Evolutionary conservation across 2,329 filamentous ascomycete genomes (phyloP).

Genomic region (Rutstroemia sp.): DNA sequence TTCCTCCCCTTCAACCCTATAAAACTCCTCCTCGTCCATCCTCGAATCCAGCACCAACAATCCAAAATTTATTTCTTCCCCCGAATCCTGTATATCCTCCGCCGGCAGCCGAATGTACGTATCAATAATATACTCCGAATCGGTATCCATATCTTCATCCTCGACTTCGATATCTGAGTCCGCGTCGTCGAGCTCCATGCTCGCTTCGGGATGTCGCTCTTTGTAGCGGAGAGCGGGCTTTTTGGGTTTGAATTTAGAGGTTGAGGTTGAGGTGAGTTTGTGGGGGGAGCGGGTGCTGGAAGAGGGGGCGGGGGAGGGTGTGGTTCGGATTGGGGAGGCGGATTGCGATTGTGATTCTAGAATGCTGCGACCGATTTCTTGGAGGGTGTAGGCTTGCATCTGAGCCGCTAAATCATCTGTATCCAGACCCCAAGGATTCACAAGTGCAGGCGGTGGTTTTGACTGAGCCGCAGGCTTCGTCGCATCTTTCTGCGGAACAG

Average conservation of each 20-base stretch:
- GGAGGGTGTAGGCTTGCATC: slow-evolving; percentile 52
- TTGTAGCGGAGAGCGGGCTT: slow-evolving; percentile 46
- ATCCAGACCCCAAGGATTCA: slow-evolving; percentile 31
- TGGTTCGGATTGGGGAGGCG: too few relatives aligned
- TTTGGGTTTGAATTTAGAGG: slow-evolving; percentile 46
- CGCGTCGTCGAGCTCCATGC: slow-evolving; percentile 9
- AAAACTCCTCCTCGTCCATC: slow-evolving; percentile 47
- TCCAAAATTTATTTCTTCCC: slow-evolving; percentile 41
- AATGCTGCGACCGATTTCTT: slow-evolving; percentile 41
- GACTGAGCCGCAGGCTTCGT: background rate
- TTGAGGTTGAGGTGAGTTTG: slow-evolving; percentile 15
- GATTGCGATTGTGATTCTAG: slow-evolving; percentile 13
- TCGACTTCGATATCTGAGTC: slow-evolving; percentile 30
- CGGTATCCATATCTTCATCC: slow-evolving; percentile 38
- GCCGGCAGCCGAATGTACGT: slow-evolving; percentile 56
- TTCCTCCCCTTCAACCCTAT: slow-evolving; percentile 48
- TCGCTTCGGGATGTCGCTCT: slow-evolving; percentile 45
- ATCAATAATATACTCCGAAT: slow-evolving; percentile 55
- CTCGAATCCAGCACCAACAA: slow-evolving; percentile 28
- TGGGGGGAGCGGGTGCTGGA: background rate
- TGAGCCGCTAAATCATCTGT: slow-evolving; percentile 41
- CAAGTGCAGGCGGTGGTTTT: slow-evolving; percentile 18
- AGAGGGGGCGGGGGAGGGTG: background rate
- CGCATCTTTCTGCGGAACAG: background rate
- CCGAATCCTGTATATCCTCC: slow-evolving; percentile 45